phyloP scores from a whole-genome alignment of 805 yeast genomes.

The Pichia insulana region DNA sequence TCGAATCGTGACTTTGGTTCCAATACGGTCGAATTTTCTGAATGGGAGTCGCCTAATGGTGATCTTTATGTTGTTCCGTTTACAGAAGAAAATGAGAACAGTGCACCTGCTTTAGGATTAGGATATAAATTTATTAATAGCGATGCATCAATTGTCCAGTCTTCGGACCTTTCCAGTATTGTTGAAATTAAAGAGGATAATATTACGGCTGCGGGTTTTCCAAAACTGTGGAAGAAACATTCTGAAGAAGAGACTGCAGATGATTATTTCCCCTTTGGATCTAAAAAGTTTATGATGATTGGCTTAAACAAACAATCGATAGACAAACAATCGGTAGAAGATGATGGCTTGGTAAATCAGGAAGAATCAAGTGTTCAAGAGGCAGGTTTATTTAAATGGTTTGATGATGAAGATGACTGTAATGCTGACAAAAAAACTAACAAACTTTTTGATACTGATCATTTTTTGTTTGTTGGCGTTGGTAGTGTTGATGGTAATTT shows the following conservation, averaged over 20 bases:
- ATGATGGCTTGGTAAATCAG: background rate
- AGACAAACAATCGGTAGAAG: conserved; percentile 1
- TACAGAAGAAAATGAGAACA: background rate
- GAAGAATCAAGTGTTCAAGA: background rate
- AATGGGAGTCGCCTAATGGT: conserved; percentile 23
- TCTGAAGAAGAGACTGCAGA: conserved; percentile 10
- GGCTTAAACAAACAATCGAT: too few species aligned
- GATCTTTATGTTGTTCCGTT: conserved; percentile 20
- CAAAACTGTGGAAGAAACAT: conserved; percentile 19
- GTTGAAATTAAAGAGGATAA: conserved; percentile 20
- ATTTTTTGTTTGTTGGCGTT: conserved; percentile 23
- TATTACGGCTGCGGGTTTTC: conserved; percentile 23
- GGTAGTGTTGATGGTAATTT: conserved; percentile 11
- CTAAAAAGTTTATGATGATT: conserved; percentile 20
- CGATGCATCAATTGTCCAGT: conserved; percentile 6
- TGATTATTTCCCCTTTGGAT: conserved; percentile 20
- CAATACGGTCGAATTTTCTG: conserved; percentile 14
- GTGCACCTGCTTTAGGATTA: conserved; percentile 5
- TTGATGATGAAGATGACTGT: conserved; percentile 15
- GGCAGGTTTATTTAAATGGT: conserved; percentile 3
- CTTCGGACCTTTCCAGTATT: conserved; percentile 4
- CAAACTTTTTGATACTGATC: conserved; percentile 19
- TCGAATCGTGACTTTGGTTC: conserved; percentile 14
- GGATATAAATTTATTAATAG: conserved; percentile 11
- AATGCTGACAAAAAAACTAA: conserved; percentile 7